Base-by-base conservation (phyloP, 2,329 filamentous ascomycete genomes). In the Pseudohalonectria lignicola region DNA sequence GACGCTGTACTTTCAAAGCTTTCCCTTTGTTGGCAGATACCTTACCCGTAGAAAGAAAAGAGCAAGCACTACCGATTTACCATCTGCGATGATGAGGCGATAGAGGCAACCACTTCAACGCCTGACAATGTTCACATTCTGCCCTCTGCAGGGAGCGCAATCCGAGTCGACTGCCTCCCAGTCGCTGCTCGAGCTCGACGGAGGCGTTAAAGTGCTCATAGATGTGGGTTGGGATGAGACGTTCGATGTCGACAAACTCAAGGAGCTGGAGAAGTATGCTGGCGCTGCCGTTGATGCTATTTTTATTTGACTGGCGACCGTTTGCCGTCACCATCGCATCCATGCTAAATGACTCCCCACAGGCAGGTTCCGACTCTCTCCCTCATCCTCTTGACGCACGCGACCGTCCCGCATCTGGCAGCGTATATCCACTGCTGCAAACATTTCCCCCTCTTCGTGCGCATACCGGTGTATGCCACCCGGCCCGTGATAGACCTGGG, bases 371-470 rank as follows among this genome's bases (percentile, higher is more conserved):
- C 90, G 17, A 94, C 90, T 0, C 72, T 98, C 31, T 96, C 92
- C 3, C 71, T 98, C 49, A 82, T 98, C 51, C 83, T 98, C 30
- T 74, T 98, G 47, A 98, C 92, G 1, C 92, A 98, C 59, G 85
- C 92, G 44, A 98, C 90, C 1, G 75, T 86, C 37, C 79, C 86
- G 37, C 92, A 98, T 63, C 74, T 98, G 40, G 90, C 86, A 48
- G 92, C 92, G 42, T 95, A 86, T 57, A 88, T 86, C 31, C 88
- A 96, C 59, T 95, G 88, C 66, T 96, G 92, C 78, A 94, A 94
- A 61, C 82, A 95, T 59, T 83, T 96, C 45, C 87, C 92, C 33
- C 71, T 86, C 34, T 98, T 98, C 62, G 82, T 81, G 9, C 81
- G 87, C 53, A 87, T 98, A 43, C 92, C 92, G 30, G 79, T 94